Base-by-base conservation (phyloP, 2,329 filamentous ascomycete species). In the Neurospora sp. region DNA sequence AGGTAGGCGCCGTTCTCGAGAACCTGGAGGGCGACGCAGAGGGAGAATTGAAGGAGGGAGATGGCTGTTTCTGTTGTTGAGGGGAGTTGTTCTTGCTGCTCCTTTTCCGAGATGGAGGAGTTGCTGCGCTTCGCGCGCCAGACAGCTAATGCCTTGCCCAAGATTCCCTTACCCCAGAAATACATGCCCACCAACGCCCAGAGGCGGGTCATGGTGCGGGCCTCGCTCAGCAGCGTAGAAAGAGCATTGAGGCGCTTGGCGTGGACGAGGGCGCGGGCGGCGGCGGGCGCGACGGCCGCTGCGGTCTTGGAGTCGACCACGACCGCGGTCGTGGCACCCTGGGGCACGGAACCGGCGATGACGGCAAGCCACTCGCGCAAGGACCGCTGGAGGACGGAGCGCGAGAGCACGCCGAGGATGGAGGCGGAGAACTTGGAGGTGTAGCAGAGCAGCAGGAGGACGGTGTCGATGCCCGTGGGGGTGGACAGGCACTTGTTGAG, bases 1-100 rank as follows among this genome's bases (percentile, higher is more conserved):
- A 98, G 85, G 82, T 91, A 97, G 17, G 91, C 91, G 46, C 86
- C 85, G 81, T 97, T 97, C 83, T 99, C 96, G 52, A 95, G 84
- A 1, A 87, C 81, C 80, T 97, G 93, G 82, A 91, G 97, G 10
- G 82, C 78, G 10, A 91, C 80, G 78, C 91, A 91, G 11, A 88
- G 84, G 11, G 84, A 73, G 23, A 97, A 87, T 79, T 96, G 91
- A 7, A 86, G 82, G 79, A 89, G 90, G 28, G 87, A 87, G 66
- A 97, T 81, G 40, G 78, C 73, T 9, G 77, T 78, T 72, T 83
- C 84, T 70, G 84, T 76, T 40, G 73, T 75, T 11, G 74, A 72
- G 78, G 75, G 87, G 86, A 6, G 79, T 69, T 67, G 33, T 36
- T 36, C 33, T 36, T 36, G 33, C 33, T 33, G 75, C 77, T 77